These are phyloP conservation scores for Rubus idaeus DNA, from an alignment of 306 rosid genomes.

Conservation along the genomic window DNA sequence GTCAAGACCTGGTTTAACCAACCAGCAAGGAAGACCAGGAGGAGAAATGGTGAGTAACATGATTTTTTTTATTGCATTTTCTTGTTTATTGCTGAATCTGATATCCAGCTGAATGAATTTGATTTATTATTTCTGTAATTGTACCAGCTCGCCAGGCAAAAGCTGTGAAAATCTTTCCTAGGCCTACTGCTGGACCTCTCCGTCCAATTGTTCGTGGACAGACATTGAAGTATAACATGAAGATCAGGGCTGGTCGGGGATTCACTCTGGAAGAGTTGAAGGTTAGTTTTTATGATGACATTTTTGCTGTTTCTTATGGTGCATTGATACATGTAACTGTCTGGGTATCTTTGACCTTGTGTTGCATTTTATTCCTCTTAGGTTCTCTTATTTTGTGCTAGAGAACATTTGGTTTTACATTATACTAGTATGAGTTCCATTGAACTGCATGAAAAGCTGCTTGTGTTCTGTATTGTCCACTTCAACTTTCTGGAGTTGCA, in stretches of 20 bases:
- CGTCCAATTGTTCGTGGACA: conserved; percentile 61
- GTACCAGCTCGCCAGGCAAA: conserved; percentile 52
- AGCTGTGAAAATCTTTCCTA: conserved; percentile 56
- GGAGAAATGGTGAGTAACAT: conserved; percentile 42
- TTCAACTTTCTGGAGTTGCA: not conserved
- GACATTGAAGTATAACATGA: conserved; percentile 61
- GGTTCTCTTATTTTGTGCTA: not conserved
- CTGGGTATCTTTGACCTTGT: not conserved
- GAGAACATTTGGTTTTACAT: not conserved
- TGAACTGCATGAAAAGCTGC: not conserved
- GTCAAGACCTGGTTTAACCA: conserved; percentile 69
- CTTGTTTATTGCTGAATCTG: not conserved
- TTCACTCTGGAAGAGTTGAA: conserved; percentile 59
- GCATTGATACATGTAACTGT: not conserved
- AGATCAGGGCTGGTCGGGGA: conserved; percentile 60
- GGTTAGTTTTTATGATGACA: conserved; percentile 19
- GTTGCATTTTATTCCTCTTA: not conserved
- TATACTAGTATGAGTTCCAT: not conserved
- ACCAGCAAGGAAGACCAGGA: conserved; percentile 54
- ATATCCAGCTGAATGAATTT: not conserved
- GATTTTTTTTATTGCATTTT: not conserved
- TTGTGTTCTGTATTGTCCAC: not conserved
- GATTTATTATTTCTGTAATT: not conserved
- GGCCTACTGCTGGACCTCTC: conserved; percentile 56
- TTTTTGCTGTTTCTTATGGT: not conserved